Conservation (phyloP, 2,329 filamentous ascomycete species). For the Aspergillus sp. region DNA sequence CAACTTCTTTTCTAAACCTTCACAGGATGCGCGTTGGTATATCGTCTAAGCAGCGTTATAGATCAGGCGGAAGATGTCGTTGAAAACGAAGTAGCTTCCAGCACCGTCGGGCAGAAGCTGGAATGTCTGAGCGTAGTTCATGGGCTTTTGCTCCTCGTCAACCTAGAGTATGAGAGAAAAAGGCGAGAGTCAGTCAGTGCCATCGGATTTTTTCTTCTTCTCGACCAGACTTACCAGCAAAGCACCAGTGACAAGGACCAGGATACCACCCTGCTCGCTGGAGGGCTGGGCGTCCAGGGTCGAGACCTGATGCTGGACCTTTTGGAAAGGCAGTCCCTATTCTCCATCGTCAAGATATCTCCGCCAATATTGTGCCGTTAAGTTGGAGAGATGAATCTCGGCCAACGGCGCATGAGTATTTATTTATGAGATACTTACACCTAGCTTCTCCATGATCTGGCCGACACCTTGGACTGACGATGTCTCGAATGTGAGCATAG, state of each 20-base stretch:
- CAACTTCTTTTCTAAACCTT: background rate
- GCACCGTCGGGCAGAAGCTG: constrained; percentile 72
- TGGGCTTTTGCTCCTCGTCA: constrained; percentile 81
- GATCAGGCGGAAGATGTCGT: constrained; percentile 93
- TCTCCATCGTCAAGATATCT: constrained; percentile 7
- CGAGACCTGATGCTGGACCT: constrained; percentile 76
- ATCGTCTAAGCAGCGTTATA: constrained; percentile 50
- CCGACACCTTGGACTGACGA: constrained; percentile 65
- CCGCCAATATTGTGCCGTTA: background rate
- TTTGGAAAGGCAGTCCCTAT: constrained; percentile 77
- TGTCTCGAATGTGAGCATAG: constrained; percentile 93
- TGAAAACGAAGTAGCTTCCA: constrained; percentile 83
- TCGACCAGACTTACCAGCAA: constrained; percentile 68
- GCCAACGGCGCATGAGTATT: background rate
- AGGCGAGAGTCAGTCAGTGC: background rate
- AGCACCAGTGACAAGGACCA: constrained; percentile 87
- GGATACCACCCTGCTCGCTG: constrained; percentile 67
- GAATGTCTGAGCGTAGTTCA: constrained; percentile 92
- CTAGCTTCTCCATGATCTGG: constrained; percentile 78
- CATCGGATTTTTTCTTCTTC: background rate
- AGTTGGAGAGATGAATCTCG: background rate
- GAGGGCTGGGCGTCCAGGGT: constrained; percentile 86
- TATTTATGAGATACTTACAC: constrained; percentile 58
- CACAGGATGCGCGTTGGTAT: background rate
- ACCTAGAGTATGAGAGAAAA: constrained; percentile 58